Base-by-base conservation (phyloP, 2,329 filamentous ascomycete species). In the Ophiostoma australiae region DNA sequence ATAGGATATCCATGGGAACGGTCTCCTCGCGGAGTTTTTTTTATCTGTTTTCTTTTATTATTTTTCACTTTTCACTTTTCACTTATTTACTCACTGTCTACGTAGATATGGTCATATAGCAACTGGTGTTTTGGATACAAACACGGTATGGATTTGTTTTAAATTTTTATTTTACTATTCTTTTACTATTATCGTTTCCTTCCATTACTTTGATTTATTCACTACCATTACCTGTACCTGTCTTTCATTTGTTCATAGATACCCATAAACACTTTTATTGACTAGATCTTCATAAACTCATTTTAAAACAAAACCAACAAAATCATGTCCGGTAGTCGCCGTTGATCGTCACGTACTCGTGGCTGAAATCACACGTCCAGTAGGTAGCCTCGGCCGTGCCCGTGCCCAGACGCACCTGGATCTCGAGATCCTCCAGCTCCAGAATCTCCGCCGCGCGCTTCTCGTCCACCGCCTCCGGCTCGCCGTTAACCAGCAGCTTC, bases 351-450 rank as follows among this genome's bases (percentile, higher is more conserved):
- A 87, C 87, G 77, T 88, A 96, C 83, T 94, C 91, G 77, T 94
- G 91, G 77, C 90, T 93, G 75, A 94, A 92, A 79, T 96, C 92
- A 77, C 92, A 95, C 55, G 92, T 95, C 89, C 91, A 95, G 79
- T 92, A 92, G 5, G 89, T 87, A 1, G 90, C 89, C 78, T 90
- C 86, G 77, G 89, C 84, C 44, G 85, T 82, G 58, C 88, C 89
- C 66, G 90, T 91, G 35, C 91, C 91, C 70, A 96, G 78, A 72
- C 84, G 85, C 5, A 96, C 90, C 52, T 91, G 79, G 73, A 96
- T 94, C 81, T 94, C 91, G 73, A 95, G 79, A 77, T 95, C 90
- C 78, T 93, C 91, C 74, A 87, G 86, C 75, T 91, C 88, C 69
- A 96, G 80, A 70, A 96, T 94, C 83, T 93, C 86, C 37, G 89